Evolutionary conservation across 208 protist genomes (phyloP).

Genomic region (Crithidia sp.): DNA sequence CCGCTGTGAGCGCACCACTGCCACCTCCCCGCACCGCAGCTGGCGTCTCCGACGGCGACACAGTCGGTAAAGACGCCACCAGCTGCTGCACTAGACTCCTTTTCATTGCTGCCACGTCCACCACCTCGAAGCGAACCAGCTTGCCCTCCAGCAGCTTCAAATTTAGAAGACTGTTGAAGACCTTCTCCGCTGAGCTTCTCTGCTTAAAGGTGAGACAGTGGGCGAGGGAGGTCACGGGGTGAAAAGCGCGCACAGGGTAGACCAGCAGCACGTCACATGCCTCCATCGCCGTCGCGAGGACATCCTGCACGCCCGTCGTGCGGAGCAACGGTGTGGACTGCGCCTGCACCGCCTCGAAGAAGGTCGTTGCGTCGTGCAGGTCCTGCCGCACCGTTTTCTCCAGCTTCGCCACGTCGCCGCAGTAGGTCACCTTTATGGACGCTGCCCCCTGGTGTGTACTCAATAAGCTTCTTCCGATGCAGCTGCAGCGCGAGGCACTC

Average conservation of each 20-base stretch:
- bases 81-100: constrained; percentile 23
- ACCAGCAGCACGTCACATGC: constrained; percentile 54
- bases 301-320: constrained; percentile 86
- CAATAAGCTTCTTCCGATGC: constrained; percentile 54
- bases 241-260: constrained; percentile 71
- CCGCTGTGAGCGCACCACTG: neutral
- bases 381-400: constrained; percentile 33
- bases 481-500: constrained; percentile 82
- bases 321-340: constrained; percentile 1
- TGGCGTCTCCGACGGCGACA: neutral
- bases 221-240: constrained; percentile 56
- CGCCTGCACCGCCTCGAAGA: constrained; percentile 29
- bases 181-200: constrained; percentile 68
- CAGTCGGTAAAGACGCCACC: constrained; percentile 13
- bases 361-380: constrained; percentile 34
- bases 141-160: constrained; percentile 76
- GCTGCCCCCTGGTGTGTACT: constrained; percentile 63
- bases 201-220: constrained; percentile 80
- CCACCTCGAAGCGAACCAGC: constrained; percentile 85
- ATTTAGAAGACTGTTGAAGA: constrained; percentile 72
- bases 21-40: neutral
- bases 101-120: constrained; percentile 33
- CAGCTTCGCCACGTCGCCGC: constrained; percentile 23
- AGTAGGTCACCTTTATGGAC: constrained; percentile 19
- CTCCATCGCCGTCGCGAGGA: constrained; percentile 71